A percentile compares a stretch with the other conserved stretches of the same genome.
Evolutionary conservation across 192 early-diverging fungal genomes (phyloP).

Genomic region (Backusella macrospora): DNA sequence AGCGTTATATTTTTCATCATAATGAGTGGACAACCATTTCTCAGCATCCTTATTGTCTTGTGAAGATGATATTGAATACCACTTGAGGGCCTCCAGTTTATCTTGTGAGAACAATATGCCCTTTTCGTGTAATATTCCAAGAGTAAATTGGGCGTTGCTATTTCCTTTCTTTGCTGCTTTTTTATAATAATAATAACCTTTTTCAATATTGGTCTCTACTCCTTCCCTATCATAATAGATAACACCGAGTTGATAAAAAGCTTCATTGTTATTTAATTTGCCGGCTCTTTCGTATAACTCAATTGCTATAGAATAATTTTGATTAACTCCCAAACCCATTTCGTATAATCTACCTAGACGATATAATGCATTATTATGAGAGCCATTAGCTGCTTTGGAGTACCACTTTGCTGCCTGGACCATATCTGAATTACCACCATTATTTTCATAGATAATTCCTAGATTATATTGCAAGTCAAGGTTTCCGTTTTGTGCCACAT

Average conservation of each 20-base stretch:
- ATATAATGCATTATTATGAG: not conserved
- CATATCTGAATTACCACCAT: not conserved
- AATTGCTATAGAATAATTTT: not conserved
- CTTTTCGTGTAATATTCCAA: not conserved
- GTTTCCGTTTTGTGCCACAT: not conserved
- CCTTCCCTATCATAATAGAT: not conserved
- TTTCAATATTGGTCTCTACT: not conserved
- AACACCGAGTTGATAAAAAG: not conserved
- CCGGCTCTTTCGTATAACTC: not conserved
- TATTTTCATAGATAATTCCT: not conserved
- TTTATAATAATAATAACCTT: not conserved
- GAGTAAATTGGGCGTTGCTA: not conserved
- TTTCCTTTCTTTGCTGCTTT: not conserved
- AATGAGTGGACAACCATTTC: not conserved
- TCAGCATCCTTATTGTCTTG: not conserved
- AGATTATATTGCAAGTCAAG: not conserved
- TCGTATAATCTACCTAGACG: not conserved
- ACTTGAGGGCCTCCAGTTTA: not conserved
- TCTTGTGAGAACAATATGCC: not conserved
- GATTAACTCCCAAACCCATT: not conserved
- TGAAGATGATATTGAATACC: not conserved
- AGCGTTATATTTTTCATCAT: not conserved
- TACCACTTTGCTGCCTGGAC: not conserved
- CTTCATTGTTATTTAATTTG: not conserved
- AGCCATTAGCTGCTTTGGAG: not conserved